Evolutionary conservation across 2,329 filamentous ascomycete genomes (phyloP), one percentile per base, ranked within the genome.

Genomic region (Graphiopsis chlorocephala): DNA sequence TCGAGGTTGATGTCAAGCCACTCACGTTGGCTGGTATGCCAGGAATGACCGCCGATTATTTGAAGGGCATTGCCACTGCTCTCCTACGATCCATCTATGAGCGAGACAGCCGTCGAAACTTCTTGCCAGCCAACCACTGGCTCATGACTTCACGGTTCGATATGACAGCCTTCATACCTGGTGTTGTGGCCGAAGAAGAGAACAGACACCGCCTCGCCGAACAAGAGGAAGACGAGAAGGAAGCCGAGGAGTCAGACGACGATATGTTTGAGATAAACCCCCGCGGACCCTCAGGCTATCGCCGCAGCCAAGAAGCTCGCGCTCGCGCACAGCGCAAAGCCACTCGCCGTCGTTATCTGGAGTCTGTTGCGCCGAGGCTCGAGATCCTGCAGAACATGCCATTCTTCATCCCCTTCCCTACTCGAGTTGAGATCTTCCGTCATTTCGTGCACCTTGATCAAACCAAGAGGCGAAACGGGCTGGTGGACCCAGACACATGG

Each of bases 351-450:
- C 88, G 91, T 68, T 86, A 91, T 66, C 79, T 96, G 26, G 91
- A 93, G 56, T 85, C 90, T 15, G 87, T 97, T 66, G 92, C 90
- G 0, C 94, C 95, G 0, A 89, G 94, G 70, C 82, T 97, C 11
- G 93, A 97, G 73, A 91, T 99, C 5, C 79, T 99, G 59, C 90
- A 95, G 70, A 96, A 98, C 72, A 96, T 99, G 88, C 95, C 95
- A 0, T 99, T 98, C 75, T 91, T 94, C 69, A 95, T 99, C 52
- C 95, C 94, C 0, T 99, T 99, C 71, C 87, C 91, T 42, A 95
- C 91, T 0, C 84, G 95, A 55, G 95, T 99, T 4, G 88, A 93
- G 74, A 94, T 98, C 26, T 98, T 99, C 77, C 87, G 93, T 31
- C 88, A 97, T 73, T 98, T 98, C 71, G 91, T 98, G n/a, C 79